phyloP scores from a whole-genome alignment of 1,284 basidiomycete genomes.

The Phlebopus sp. region DNA sequence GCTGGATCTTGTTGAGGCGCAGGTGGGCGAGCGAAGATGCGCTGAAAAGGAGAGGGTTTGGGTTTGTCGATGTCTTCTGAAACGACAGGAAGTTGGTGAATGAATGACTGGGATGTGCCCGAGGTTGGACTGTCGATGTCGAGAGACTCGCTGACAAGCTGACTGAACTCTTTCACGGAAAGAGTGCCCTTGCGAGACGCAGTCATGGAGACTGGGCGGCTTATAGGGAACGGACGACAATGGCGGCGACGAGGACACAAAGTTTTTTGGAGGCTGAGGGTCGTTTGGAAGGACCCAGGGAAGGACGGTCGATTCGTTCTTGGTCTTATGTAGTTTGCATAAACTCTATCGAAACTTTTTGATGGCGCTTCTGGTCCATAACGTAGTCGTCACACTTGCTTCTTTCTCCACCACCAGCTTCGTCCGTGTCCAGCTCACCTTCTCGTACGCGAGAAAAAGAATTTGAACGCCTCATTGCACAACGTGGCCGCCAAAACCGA shows the following conservation, averaged over 20 bases:
- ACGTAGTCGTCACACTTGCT: too few relatives aligned
- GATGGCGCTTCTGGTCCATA: neutral
- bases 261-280: constrained; percentile 17
- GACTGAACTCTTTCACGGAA: constrained; percentile 33
- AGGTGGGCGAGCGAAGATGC: constrained; percentile 29
- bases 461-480: too few relatives aligned
- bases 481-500: too few relatives aligned
- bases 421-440: too few relatives aligned
- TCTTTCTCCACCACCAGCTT: too few relatives aligned
- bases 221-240: constrained; percentile 9
- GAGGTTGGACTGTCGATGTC: constrained; percentile 15
- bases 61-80: constrained; percentile 18
- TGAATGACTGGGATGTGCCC: constrained; percentile 19
- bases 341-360: neutral
- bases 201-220: constrained; percentile 21
- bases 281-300: constrained; percentile 8
- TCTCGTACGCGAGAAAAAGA: too few relatives aligned
- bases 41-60: constrained; percentile 25
- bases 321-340: constrained; percentile 12
- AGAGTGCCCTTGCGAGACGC: constrained; percentile 28
- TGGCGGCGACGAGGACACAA: neutral
- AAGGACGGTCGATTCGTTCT: constrained; percentile 10
- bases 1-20: constrained; percentile 6
- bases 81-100: constrained; percentile 23
- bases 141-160: constrained; percentile 33